phyloP scores from a whole-genome alignment of 208 protist genomes.

The Porcisia deanei region DNA sequence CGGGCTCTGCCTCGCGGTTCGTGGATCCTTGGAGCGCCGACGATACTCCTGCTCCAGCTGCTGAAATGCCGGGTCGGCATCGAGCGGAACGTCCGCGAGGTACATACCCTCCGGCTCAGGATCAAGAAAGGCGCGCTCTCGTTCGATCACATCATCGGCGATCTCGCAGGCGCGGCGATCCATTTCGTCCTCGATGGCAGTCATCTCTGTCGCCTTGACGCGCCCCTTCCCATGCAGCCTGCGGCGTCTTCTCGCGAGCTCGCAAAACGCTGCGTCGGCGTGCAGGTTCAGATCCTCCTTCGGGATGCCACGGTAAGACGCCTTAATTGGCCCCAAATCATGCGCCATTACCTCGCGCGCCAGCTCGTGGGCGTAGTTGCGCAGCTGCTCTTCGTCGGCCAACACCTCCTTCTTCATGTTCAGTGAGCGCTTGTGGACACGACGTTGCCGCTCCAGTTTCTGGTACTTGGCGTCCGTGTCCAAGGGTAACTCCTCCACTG shows the following conservation, averaged over 20 bases:
- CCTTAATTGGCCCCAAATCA: constrained; percentile 56
- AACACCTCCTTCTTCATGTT: constrained; percentile 45
- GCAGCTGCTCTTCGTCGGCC: constrained; percentile 50
- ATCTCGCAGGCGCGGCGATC: constrained; percentile 74
- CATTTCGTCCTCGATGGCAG: constrained; percentile 75
- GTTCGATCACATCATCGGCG: constrained; percentile 71
- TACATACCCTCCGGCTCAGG: constrained; percentile 84
- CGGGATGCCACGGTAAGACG: constrained; percentile 65
- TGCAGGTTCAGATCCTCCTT: constrained; percentile 75
- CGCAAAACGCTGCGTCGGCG: constrained; percentile 56
- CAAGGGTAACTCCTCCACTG: constrained; percentile 62
- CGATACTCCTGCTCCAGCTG: constrained; percentile 80
- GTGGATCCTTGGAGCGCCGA: constrained; percentile 54
- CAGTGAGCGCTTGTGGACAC: constrained; percentile 45
- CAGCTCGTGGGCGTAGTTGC: constrained; percentile 50
- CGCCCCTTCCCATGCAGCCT: constrained; percentile 28
- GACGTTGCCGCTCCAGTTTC: constrained; percentile 52
- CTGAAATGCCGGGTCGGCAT: constrained; percentile 67
- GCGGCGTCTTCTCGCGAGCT: constrained; percentile 52
- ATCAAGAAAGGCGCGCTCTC: constrained; percentile 79
- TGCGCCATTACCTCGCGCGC: constrained; percentile 60
- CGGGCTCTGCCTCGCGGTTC: constrained; percentile 54
- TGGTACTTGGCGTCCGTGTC: constrained; percentile 68
- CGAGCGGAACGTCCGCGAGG: constrained; percentile 75
- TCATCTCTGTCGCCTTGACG: constrained; percentile 54